phyloP scores from a whole-genome alignment of 805 yeast species.

The Lachancea quebecensis region DNA sequence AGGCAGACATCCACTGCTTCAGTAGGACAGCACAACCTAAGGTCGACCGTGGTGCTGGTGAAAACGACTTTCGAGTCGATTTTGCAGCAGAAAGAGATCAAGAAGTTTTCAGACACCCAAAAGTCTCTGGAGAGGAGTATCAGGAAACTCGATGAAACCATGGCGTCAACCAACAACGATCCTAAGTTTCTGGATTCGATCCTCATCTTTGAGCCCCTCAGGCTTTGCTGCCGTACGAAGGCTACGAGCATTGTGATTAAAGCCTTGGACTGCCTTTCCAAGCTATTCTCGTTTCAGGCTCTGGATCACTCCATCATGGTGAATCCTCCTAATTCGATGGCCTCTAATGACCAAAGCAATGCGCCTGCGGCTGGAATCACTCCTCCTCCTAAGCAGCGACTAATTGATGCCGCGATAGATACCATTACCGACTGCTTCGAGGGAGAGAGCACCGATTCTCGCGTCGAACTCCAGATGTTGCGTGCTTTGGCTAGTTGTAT shows the following conservation, averaged over 20 bases:
- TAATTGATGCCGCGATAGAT: conserved; percentile 78
- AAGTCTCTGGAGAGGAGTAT: conserved; percentile 29
- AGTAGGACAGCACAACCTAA: conserved; percentile 17
- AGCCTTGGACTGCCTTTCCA: conserved; percentile 82
- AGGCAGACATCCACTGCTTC: conserved; percentile 6
- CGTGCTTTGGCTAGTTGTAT: conserved; percentile 88
- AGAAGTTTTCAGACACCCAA: conserved; percentile 36
- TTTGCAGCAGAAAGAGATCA: conserved; percentile 52
- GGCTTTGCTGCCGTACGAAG: conserved; percentile 64
- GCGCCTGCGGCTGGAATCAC: conserved; percentile 36
- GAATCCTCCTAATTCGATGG: conserved; percentile 36
- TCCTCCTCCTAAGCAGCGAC: conserved; percentile 46
- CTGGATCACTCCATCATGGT: conserved; percentile 57
- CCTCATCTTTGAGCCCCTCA: conserved; percentile 70
- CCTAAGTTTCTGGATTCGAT: conserved; percentile 37
- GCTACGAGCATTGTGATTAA: conserved; percentile 58
- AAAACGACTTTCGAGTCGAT: conserved; percentile 54
- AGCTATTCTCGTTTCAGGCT: conserved; percentile 73
- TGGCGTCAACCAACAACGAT: conserved; percentile 21
- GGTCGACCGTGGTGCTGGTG: conserved; percentile 37
- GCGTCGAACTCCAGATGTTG: conserved; percentile 85
- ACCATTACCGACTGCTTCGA: conserved; percentile 80
- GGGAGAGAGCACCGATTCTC: conserved; percentile 88
- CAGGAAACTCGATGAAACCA: conserved; percentile 22
- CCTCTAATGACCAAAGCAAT: conserved; percentile 27